These are phyloP conservation scores for Epichloe coenophiala DNA, from an alignment of 2,329 filamentous ascomycete genomes.

Conservation along the genomic window DNA sequence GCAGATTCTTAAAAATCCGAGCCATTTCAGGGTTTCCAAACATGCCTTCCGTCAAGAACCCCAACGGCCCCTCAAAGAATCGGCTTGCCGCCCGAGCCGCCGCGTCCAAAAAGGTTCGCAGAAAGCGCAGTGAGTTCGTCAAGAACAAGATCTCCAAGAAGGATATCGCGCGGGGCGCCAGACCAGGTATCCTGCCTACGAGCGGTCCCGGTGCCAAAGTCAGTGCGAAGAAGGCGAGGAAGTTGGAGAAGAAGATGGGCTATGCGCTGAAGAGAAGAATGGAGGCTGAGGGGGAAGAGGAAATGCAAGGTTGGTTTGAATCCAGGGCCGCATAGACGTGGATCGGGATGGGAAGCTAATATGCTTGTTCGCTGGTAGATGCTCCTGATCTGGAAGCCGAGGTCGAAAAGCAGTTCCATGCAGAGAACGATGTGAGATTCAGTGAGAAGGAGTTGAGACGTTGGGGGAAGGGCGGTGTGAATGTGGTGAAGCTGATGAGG, in stretches of 20 bases:
- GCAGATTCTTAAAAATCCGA: background rate
- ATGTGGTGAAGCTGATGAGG: background rate
- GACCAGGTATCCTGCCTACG: constrained; percentile 38
- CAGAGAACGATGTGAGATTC: constrained; percentile 12
- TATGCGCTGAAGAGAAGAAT: constrained; percentile 39
- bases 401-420: constrained; percentile 5
- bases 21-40: constrained; percentile 1
- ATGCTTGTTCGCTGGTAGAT: constrained; percentile 6
- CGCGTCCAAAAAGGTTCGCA: constrained; percentile 28
- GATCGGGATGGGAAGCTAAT: background rate
- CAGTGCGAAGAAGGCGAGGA: constrained; percentile 42
- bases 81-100: constrained; percentile 33
- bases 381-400: constrained; percentile 5
- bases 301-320: constrained; percentile 29
- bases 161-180: constrained; percentile 35
- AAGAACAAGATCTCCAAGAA: constrained; percentile 27
- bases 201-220: constrained; percentile 38
- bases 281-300: constrained; percentile 34
- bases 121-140: constrained; percentile 26
- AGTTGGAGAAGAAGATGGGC: constrained; percentile 39
- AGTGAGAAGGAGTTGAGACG: constrained; percentile 1
- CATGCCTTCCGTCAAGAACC: constrained; percentile 46
- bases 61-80: constrained; percentile 43
- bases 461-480: no score
- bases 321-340: background rate